phyloP scores from a whole-genome alignment of 1,139 yeast genomes.

The Pichia sp. region DNA sequence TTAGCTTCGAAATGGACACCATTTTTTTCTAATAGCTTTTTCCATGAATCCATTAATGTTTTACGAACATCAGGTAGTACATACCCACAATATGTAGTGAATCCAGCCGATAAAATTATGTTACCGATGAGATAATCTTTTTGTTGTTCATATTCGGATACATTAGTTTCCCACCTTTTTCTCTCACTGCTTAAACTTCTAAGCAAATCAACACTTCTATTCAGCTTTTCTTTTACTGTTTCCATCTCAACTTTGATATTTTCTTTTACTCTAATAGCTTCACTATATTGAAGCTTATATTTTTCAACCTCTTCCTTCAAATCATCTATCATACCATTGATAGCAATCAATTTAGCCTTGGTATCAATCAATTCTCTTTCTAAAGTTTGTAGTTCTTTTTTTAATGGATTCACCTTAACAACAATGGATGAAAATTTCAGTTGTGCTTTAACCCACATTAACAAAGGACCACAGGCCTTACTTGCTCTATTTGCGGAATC shows the following conservation, averaged over 20 bases:
- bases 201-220: slow-evolving; percentile 56
- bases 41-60: slow-evolving; percentile 39
- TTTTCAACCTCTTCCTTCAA: slow-evolving; percentile 61
- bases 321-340: slow-evolving; percentile 75
- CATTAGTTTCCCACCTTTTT: slow-evolving; percentile 65
- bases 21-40: slow-evolving; percentile 32
- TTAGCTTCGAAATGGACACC: slow-evolving; percentile 38
- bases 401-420: slow-evolving; percentile 68
- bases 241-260: slow-evolving; percentile 65
- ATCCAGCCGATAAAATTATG: slow-evolving; percentile 57
- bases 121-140: slow-evolving; percentile 56
- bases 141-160: slow-evolving; percentile 43
- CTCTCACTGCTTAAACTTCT: slow-evolving; percentile 63
- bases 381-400: slow-evolving; percentile 55
- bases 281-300: slow-evolving; percentile 65
- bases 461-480: slow-evolving; percentile 90
- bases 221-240: slow-evolving; percentile 54
- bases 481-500: slow-evolving; percentile 83
- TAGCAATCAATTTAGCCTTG: slow-evolving; percentile 63
- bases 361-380: slow-evolving; percentile 61
- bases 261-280: slow-evolving; percentile 72
- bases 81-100: slow-evolving; percentile 55
- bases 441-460: slow-evolving; percentile 90
- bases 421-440: slow-evolving; percentile 62
- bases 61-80: slow-evolving; percentile 50